Conservation (phyloP, 169 alveolate genomes). For the Toxoplasma gondii region DNA sequence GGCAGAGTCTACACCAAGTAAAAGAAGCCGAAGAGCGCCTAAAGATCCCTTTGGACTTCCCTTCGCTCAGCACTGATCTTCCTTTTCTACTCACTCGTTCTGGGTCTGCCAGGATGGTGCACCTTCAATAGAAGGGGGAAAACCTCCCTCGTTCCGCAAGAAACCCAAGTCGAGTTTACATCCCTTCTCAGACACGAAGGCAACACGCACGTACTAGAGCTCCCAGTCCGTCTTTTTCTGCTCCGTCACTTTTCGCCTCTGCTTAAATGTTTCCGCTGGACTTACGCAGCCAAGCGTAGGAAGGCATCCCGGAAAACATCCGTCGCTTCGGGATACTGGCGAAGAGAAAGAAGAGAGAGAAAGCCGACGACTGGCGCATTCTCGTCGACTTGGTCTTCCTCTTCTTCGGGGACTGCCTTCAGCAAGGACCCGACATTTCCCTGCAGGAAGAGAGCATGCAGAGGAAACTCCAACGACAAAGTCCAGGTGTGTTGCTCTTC, state of each 20-base stretch:
- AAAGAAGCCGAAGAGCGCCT: neutral
- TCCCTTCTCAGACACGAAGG: neutral
- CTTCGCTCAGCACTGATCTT: neutral
- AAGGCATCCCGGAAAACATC: neutral
- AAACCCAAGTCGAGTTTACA: no score
- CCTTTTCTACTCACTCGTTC: neutral
- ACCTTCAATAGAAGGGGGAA: no score
- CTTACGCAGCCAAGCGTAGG: slow-evolving; percentile 15
- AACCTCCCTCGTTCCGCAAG: no score
- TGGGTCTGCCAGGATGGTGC: no score
- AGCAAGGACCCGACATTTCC: slow-evolving; percentile 29
- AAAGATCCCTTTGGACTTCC: neutral
- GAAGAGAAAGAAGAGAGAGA: neutral
- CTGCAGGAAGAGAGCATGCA: neutral
- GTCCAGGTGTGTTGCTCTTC: neutral
- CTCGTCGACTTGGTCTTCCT: neutral
- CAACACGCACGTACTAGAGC: no score
- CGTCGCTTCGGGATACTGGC: slow-evolving; percentile 14
- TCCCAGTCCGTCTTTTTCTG: no score
- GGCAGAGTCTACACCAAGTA: no score
- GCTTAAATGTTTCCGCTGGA: neutral
- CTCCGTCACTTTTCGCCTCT: no score
- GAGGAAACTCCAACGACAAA: neutral
- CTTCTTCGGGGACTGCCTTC: slow-evolving; percentile 27
- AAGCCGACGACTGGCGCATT: slow-evolving; percentile 2